Base-by-base conservation (phyloP, 345 rosid species). In the Lepidium sativum region DNA sequence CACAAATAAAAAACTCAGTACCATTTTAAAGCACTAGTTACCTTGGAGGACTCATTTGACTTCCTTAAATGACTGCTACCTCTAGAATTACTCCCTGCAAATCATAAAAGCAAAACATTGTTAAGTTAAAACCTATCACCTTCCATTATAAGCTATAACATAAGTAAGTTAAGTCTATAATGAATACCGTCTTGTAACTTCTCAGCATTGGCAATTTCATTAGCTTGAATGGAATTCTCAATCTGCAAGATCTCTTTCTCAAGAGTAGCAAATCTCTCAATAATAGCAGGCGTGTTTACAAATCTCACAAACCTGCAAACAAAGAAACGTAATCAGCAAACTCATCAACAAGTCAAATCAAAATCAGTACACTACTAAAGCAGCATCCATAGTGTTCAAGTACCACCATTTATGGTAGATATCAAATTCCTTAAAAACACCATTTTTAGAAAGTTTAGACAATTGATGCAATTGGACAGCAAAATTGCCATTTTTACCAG, bases 211-310 rank as follows among this genome's bases (percentile, higher is more conserved):
- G 78, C 68, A 33, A 71, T 57, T 54, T 83, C 91, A 67, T 82
- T 79, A 60, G 77, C 83, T 71, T 79, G 86, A 81, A 82, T 74
- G 6, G 91, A 81, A 45, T 63, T 63, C 79, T 88, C 86, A 38
- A 88, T 86, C 73, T 91, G 89, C 75, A 65, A 66, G 51, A 91
- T 91, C 81, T 91, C 96, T 31, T 68, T 83, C 76, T 91, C 97
- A 25, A 91, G 32, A 33, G 53, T 64, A 44, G 83, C 88, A 58
- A 91, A 88, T 69, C 97, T 79, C 80, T 88, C 97, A n/a, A 91
- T 89, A 52, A 88, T 84, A 15, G 89, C 94, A 10, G 97, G 97
- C 25, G 96, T 86, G 67, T 84, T 81, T 55, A 88, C 96, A 27
- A 91, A 91, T 32, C 88, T 80, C 54, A 91, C 94, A 80, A 91